These are phyloP conservation scores for Paramecium biaurelia DNA, from an alignment of 73 alveolate genomes.

Conservation along the genomic window DNA sequence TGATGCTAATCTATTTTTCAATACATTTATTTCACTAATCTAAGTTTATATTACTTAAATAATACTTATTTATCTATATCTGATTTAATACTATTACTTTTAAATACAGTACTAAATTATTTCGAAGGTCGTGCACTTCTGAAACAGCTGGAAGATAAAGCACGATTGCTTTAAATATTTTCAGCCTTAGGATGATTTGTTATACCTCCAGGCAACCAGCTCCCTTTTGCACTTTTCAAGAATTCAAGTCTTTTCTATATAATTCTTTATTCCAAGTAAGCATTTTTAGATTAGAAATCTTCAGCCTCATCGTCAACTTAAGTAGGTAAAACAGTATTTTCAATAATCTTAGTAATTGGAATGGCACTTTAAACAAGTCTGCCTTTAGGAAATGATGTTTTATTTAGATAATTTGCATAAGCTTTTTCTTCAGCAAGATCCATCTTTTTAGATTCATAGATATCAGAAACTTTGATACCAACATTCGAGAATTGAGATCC, in stretches of 20 bases:
- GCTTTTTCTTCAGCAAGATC: constrained; percentile 26
- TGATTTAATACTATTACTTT: not conserved
- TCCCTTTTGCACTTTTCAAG: not conserved
- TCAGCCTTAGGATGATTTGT: not conserved
- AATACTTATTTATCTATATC: constrained; percentile 31
- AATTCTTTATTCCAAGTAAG: not conserved
- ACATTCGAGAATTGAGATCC: constrained; percentile 38
- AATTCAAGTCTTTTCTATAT: not conserved
- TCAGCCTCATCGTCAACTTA: constrained; percentile 37
- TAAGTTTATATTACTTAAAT: not conserved
- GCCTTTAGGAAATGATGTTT: not conserved
- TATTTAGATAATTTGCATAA: not conserved
- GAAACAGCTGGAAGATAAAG: not conserved
- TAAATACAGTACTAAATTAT: not conserved
- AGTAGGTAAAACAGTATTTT: not conserved
- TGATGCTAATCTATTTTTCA: constrained; percentile 15
- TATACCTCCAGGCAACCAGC: constrained; percentile 43
- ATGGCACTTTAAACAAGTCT: not conserved
- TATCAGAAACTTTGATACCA: not conserved
- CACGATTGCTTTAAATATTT: not conserved
- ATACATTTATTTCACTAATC: constrained; percentile 2
- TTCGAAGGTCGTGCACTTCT: not conserved
- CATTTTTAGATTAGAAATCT: constrained; percentile 26
- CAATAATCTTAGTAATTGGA: not conserved
- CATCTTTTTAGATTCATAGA: constrained; percentile 37